A percentile compares a stretch with the other conserved stretches of the same genome.
Conservation (phyloP, 2,329 filamentous ascomycete species). For the Fusarium equiseti region DNA sequence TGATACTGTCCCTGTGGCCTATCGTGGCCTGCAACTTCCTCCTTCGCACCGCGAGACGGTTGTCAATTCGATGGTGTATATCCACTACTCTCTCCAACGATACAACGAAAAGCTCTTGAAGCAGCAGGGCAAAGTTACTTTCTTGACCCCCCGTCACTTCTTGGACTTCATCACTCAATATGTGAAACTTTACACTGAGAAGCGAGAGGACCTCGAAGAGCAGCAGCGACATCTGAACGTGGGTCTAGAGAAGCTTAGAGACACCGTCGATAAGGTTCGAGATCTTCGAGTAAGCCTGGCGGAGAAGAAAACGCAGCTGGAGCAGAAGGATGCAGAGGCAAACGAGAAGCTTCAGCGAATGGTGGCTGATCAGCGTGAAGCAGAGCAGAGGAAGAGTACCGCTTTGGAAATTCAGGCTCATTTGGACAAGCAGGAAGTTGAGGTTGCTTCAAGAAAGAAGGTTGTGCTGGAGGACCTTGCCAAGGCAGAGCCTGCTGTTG, state of each 20-base stretch:
- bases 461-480: constrained; percentile 90
- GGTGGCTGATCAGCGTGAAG: constrained; percentile 95
- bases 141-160: constrained; percentile 95
- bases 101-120: constrained; percentile 91
- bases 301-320: constrained; percentile 92
- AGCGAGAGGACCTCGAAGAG: constrained; percentile 97
- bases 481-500: constrained; percentile 90
- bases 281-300: constrained; percentile 91
- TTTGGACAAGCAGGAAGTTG: constrained; percentile 88
- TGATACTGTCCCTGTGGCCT: constrained; percentile 92
- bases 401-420: constrained; percentile 90
- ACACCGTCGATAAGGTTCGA: constrained; percentile 96
- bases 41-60: constrained; percentile 92
- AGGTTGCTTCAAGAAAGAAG: constrained; percentile 84
- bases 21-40: constrained; percentile 84
- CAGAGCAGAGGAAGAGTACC: constrained; percentile 88
- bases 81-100: constrained; percentile 91
- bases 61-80: constrained; percentile 98
- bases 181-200: constrained; percentile 96
- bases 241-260: constrained; percentile 94
- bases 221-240: constrained; percentile 98
- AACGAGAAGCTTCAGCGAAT: constrained; percentile 98
- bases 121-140: constrained; percentile 93
- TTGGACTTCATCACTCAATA: constrained; percentile 98
- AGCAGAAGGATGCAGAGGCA: constrained; percentile 93